A percentile compares a stretch with the other conserved stretches of the same genome.
Evolutionary conservation across 2,329 filamentous ascomycete species (phyloP).

Genomic region (Aspergillus sergii): DNA sequence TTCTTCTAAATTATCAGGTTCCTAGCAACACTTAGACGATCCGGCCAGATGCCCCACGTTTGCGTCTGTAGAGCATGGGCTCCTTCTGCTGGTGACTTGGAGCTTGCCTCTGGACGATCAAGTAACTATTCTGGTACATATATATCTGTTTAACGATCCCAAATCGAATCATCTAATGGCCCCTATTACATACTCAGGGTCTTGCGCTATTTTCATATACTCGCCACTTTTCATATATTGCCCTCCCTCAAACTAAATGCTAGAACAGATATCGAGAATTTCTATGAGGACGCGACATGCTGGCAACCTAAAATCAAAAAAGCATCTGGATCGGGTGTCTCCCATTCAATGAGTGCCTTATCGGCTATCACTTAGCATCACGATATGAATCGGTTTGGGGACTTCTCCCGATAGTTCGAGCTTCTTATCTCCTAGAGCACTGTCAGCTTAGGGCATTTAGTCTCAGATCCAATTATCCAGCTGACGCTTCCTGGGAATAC

Average conservation of each 20-base stretch:
- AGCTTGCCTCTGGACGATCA: background rate
- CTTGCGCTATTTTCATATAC: background rate
- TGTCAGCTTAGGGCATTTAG: background rate
- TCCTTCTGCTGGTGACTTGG: background rate
- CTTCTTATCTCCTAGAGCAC: background rate
- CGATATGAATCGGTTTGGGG: background rate
- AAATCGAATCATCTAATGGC: background rate
- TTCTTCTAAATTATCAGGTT: background rate
- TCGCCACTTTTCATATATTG: background rate
- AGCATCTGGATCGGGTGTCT: background rate
- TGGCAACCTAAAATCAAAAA: background rate
- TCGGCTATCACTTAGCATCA: background rate
- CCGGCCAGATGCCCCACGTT: background rate
- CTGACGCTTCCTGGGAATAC: background rate
- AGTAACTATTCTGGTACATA: background rate
- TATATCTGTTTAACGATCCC: background rate
- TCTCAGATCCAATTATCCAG: background rate
- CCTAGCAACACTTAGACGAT: background rate
- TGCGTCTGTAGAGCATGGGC: background rate
- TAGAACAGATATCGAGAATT: background rate
- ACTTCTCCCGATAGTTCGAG: background rate
- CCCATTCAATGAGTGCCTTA: background rate
- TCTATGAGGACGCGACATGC: background rate
- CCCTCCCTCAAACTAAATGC: background rate
- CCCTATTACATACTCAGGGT: background rate